Percentiles rank a stretch among this genome's conserved stretches.
These are phyloP conservation scores for Tetrastigma voinierianum DNA, from an alignment of 164 flowering plant species.

Conservation along the genomic window DNA sequence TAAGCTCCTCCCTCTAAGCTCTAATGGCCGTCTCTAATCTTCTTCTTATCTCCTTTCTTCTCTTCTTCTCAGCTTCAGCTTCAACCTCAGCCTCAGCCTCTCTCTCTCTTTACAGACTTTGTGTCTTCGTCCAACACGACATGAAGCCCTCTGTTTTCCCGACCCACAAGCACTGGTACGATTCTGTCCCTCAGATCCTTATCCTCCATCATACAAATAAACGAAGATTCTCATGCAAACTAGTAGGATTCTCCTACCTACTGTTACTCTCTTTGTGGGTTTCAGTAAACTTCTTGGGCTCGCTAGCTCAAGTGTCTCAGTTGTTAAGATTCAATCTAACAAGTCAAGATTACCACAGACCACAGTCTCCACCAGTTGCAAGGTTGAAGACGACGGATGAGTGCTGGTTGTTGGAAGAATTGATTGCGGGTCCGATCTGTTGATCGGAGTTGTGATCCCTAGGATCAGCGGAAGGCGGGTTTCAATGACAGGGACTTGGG, in stretches of 20 bases:
- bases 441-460: conserved; percentile 87
- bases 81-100: conserved; percentile 10
- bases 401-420: conserved; percentile 71
- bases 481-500: conserved; percentile 65
- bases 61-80: not conserved
- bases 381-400: conserved; percentile 57
- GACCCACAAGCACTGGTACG: conserved; percentile 80
- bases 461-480: conserved; percentile 89
- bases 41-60: conserved; percentile 5
- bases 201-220: not conserved
- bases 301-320: conserved; percentile 34
- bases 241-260: conserved; percentile 51
- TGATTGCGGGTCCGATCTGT: conserved; percentile 92
- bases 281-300: conserved; percentile 58
- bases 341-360: conserved; percentile 74
- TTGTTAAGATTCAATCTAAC: conserved; percentile 68
- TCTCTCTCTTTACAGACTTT: conserved; percentile 41
- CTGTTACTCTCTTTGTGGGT: conserved; percentile 72
- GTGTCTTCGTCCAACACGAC: conserved; percentile 54
- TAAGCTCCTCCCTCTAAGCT: not conserved
- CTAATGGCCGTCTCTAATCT: not conserved
- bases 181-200: conserved; percentile 57
- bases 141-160: conserved; percentile 86
- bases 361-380: conserved; percentile 82
- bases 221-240: not conserved